Evolutionary conservation across 371 early-diverging fungal genomes (phyloP).

Genomic region (Conidiobolus incongruus): DNA sequence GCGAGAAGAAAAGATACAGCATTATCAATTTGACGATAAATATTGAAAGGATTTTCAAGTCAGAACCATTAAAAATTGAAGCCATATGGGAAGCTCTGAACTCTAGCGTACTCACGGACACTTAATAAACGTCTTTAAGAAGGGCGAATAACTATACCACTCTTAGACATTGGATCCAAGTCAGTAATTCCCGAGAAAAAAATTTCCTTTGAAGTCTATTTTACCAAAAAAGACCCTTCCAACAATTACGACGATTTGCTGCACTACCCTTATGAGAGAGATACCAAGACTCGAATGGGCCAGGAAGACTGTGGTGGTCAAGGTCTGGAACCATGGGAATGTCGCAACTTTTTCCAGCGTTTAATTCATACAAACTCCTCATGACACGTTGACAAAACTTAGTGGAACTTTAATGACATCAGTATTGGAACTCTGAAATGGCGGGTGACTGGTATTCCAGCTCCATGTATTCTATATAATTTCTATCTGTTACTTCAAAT

Average conservation of each 20-base stretch:
- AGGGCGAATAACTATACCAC: conserved; percentile 29
- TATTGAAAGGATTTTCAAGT: conserved; percentile 11
- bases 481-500: conserved; percentile 2
- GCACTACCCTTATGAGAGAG: conserved; percentile 17
- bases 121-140: conserved; percentile 23
- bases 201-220: conserved; percentile 19
- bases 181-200: conserved; percentile 25
- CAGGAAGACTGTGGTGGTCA: conserved; percentile 20
- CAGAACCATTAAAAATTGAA: conserved; percentile 16
- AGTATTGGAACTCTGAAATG: conserved; percentile 20
- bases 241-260: conserved; percentile 20
- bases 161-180: conserved; percentile 24
- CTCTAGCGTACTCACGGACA: conserved; percentile 30
- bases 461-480: conserved; percentile 12
- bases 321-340: conserved; percentile 18
- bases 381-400: conserved; percentile 17
- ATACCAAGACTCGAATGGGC: conserved; percentile 24
- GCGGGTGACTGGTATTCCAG: conserved; percentile 13
- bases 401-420: conserved; percentile 11
- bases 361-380: conserved; percentile 14
- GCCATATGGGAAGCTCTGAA: conserved; percentile 35
- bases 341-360: conserved; percentile 18
- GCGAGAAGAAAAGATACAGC: conserved; percentile 34
- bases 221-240: conserved; percentile 28
- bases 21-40: conserved; percentile 31